A percentile compares a stretch with the other conserved stretches of the same genome.
phyloP scores from a whole-genome alignment of 257 asterid species.

The Solanum neorickii region DNA sequence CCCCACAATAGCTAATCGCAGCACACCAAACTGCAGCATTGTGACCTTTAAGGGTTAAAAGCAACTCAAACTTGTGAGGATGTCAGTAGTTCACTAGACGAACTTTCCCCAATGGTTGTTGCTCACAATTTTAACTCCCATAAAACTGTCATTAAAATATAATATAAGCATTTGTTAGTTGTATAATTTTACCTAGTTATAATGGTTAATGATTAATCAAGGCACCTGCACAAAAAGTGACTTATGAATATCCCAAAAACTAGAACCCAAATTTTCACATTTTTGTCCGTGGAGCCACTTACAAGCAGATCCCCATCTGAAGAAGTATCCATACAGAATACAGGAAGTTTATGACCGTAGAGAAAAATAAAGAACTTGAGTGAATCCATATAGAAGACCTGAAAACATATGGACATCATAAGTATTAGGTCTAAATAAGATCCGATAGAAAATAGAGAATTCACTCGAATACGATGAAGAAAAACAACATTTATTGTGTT shows the following conservation, averaged over 20 bases:
- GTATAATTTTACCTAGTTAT: neutral
- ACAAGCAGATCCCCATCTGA: conserved; percentile 81
- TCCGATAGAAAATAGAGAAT: neutral
- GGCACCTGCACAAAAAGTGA: conserved; percentile 81
- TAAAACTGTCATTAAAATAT: conserved; percentile 47
- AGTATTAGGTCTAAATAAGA: neutral
- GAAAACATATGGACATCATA: conserved; percentile 2
- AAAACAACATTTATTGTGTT: conserved; percentile 51
- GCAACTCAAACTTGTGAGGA: conserved; percentile 91
- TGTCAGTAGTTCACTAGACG: conserved; percentile 87
- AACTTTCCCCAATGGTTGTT: conserved; percentile 84
- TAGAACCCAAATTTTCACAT: conserved; percentile 90
- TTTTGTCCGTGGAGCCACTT: conserved; percentile 85
- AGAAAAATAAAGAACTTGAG: conserved; percentile 60
- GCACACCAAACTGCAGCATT: conserved; percentile 83
- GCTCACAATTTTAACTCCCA: conserved; percentile 76
- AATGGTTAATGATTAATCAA: neutral
- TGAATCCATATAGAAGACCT: conserved; percentile 87
- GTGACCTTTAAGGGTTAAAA: conserved; percentile 89
- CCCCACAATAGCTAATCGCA: conserved; percentile 79
- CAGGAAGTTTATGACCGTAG: conserved; percentile 82
- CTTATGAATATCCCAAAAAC: conserved; percentile 83
- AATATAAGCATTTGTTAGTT: neutral
- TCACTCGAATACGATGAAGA: neutral
- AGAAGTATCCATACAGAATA: conserved; percentile 86